These are phyloP conservation scores for Acacia melanoxylon DNA, from an alignment of 306 rosid genomes.

Conservation along the genomic window DNA sequence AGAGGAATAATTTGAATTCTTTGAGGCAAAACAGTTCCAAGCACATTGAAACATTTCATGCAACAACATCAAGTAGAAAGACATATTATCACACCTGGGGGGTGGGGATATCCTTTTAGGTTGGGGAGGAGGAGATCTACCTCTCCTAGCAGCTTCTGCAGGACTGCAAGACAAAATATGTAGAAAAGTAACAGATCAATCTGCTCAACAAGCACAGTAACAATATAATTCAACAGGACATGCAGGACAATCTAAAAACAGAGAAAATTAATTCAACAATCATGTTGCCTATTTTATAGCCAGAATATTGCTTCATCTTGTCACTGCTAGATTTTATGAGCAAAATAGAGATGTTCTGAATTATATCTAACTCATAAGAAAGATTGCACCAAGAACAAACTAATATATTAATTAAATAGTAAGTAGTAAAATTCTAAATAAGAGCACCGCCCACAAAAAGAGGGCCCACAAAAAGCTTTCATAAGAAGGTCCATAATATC, in stretches of 20 bases:
- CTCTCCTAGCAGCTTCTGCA: slow-evolving; percentile 9
- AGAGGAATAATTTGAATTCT: not conserved
- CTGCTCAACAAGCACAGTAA: not conserved
- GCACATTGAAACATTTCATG: not conserved
- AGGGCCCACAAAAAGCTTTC: not conserved
- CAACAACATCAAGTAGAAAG: not conserved
- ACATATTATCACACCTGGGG: slow-evolving; percentile 2
- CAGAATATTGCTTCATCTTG: not conserved
- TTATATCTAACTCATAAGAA: not conserved
- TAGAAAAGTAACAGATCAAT: not conserved
- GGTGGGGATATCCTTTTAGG: slow-evolving; percentile 14
- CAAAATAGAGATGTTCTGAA: not conserved
- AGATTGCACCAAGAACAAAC: not conserved
- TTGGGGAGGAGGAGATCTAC: slow-evolving; percentile 15
- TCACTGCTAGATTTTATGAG: not conserved
- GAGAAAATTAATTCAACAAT: not conserved
- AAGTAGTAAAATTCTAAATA: not conserved
- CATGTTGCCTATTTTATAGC: not conserved
- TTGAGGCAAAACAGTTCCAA: not conserved
- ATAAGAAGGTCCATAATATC: not conserved
- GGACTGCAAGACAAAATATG: slow-evolving; percentile 8
- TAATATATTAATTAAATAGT: not conserved
- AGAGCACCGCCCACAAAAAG: not conserved
- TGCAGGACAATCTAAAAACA: not conserved
- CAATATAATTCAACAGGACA: not conserved